These are phyloP conservation scores for Coleophoma crateriformis DNA, from an alignment of 2,329 filamentous ascomycete genomes.

Conservation along the genomic window DNA sequence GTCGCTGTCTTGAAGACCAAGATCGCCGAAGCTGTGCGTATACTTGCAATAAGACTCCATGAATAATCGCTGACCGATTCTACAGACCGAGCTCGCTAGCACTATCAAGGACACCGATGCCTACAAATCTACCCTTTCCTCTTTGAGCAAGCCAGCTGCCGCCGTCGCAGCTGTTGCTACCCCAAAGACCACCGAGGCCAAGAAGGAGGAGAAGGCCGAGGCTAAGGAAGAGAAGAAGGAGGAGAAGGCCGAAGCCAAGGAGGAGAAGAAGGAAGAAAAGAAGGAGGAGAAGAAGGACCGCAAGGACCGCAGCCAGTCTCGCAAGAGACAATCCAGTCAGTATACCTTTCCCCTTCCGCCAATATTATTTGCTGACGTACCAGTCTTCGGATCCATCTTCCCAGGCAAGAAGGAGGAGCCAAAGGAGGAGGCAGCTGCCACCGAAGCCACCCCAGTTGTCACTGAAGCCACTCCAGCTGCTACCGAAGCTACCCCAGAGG, in stretches of 20 bases:
- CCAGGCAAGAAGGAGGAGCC: slow-evolving; percentile 28
- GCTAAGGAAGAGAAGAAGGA: slow-evolving; percentile 32
- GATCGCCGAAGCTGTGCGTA: slow-evolving; percentile 69
- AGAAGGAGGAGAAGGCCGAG: slow-evolving; percentile 37
- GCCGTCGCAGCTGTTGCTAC: slow-evolving; percentile 26
- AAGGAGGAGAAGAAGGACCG: slow-evolving; percentile 45
- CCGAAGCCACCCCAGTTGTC: slow-evolving; percentile 33
- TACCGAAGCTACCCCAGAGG: slow-evolving; percentile 20
- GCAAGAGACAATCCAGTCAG: slow-evolving; percentile 45
- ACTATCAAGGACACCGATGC: slow-evolving; percentile 71
- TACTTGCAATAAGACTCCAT: no score
- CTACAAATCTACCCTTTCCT: slow-evolving; percentile 62
- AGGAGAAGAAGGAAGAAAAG: slow-evolving; percentile 33
- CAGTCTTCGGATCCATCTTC: slow-evolving; percentile 28
- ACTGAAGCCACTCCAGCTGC: slow-evolving; percentile 35
- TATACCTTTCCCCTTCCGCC: slow-evolving; percentile 37
- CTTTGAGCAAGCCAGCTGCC: slow-evolving; percentile 33
- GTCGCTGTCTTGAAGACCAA: slow-evolving; percentile 77
- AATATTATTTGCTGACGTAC: slow-evolving; percentile 43
- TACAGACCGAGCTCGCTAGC: slow-evolving; percentile 54
- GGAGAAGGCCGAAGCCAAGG: slow-evolving; percentile 20
- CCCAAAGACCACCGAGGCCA: slow-evolving; percentile 29
- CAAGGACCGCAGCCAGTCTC: slow-evolving; percentile 58
- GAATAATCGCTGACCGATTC: no score
- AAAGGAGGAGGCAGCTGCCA: slow-evolving; percentile 26